Base-by-base conservation (phyloP, 257 asterid genomes). In the Verbena officinalis region DNA sequence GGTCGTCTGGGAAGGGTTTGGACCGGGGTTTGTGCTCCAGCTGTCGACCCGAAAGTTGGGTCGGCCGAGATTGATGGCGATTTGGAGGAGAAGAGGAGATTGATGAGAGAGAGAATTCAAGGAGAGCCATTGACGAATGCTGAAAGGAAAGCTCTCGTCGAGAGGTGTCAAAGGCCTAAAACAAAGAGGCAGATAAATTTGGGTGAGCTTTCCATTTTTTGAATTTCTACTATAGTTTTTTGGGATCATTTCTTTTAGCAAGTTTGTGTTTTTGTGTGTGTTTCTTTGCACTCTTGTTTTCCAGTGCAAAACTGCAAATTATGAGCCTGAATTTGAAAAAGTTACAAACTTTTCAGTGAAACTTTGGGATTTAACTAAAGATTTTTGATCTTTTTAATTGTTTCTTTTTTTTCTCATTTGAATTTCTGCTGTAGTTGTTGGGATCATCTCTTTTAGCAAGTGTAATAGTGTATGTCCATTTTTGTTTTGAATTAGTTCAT, bases 11-110 rank as follows among this genome's bases (percentile, higher is more conserved):
- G 78, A 65, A 76, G 99, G 69, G 85, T 39, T 0, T 93, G 97
- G 99, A 88, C 99, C 0, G 99, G 99, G 33, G 95, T 90, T 30
- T 93, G 99, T 69, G 96, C 97, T 45, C 96, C 99, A 14, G 95
- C 83, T 10, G 72, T 86, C 56, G 99, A 90, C 77, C 95, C 94
- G 7, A 84, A 81, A 42, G 84, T 42, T 76, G 86, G 88, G 75
- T 73, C 87, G 1, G 59, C 69, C 4, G 86, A 63, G 59, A 40
- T 66, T 50, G 95, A 87, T 21, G 70, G 40, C 64, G 90, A 82
- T 33, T 67, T 90, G 89, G 91, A 76, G 82, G 89, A 78, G 90
- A 86, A 84, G 84, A 81, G 86, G 83, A 75, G 76, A 71, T 58
- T 54, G 66, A 74, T 72, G 81, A 75, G 83, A 52, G 85, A 83